Percentiles rank a stretch among this genome's conserved stretches.
These are phyloP conservation scores for Centaurea solstitialis DNA, from an alignment of 129 eudicot genomes.

Conservation along the genomic window DNA sequence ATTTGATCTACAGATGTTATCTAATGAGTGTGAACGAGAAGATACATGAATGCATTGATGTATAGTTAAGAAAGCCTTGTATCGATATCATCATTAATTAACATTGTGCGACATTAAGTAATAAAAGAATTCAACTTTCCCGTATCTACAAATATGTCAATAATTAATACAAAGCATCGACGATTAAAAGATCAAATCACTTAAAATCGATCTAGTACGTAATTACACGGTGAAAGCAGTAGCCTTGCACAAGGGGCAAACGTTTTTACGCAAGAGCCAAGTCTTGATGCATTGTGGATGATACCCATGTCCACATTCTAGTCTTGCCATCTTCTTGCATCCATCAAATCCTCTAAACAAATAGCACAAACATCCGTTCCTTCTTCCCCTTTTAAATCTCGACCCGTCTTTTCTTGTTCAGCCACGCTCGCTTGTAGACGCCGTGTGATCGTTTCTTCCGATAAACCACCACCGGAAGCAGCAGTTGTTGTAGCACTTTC, in stretches of 20 bases:
- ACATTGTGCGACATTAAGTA: not conserved
- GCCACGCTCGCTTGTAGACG: too few relatives aligned
- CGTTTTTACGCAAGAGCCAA: not conserved
- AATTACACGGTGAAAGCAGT: not conserved
- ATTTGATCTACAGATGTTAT: slow-evolving; percentile 4
- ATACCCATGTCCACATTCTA: slow-evolving; percentile 5
- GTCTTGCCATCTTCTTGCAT: not conserved
- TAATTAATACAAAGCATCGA: not conserved
- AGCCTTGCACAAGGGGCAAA: slow-evolving; percentile 1
- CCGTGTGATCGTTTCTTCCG: too few relatives aligned
- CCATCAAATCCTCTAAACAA: not conserved
- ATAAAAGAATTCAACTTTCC: not conserved
- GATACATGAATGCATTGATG: not conserved
- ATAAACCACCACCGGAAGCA: too few relatives aligned
- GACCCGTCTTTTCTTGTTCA: not conserved
- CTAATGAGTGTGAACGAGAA: slow-evolving; percentile 9
- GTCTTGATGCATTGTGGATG: not conserved
- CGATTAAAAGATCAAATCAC: not conserved
- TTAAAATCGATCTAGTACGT: not conserved
- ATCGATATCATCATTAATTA: too few relatives aligned
- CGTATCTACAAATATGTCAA: not conserved
- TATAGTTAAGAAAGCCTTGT: too few relatives aligned
- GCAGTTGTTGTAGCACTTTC: too few relatives aligned
- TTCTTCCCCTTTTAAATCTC: not conserved
- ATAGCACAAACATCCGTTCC: not conserved